Evolutionary conservation across 768 basidiomycete genomes (phyloP).

Genomic region (Suillus bovinus): DNA sequence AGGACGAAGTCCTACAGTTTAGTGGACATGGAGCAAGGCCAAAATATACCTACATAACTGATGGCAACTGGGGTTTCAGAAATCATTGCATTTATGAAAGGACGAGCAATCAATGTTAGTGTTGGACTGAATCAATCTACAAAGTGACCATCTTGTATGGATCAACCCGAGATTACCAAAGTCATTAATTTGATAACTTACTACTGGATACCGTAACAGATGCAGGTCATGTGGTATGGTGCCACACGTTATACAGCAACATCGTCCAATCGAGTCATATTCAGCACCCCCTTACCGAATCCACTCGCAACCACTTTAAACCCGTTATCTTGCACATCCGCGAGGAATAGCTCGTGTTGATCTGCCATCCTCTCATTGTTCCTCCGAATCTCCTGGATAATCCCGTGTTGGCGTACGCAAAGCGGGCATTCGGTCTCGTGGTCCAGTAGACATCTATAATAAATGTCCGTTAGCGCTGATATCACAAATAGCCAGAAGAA

Average conservation of each 20-base stretch:
- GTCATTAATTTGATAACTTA: background rate
- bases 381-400: constrained; percentile 85
- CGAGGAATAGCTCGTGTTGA: constrained; percentile 78
- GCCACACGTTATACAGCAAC: constrained; percentile 16
- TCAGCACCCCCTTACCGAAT: constrained; percentile 67
- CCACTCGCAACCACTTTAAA: constrained; percentile 71
- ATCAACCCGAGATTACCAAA: background rate
- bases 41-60: background rate
- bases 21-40: background rate
- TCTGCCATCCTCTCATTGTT: constrained; percentile 85
- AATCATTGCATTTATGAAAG: background rate
- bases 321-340: constrained; percentile 70
- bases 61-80: background rate
- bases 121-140: background rate
- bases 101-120: background rate
- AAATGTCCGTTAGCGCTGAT: background rate
- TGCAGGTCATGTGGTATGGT: background rate
- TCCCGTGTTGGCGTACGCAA: constrained; percentile 83
- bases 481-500: background rate
- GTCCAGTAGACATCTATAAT: constrained; percentile 78
- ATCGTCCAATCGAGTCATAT: constrained; percentile 29
- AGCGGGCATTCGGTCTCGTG: constrained; percentile 88
- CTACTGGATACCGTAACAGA: background rate
- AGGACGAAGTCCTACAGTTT: background rate
- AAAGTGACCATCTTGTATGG: background rate